Percentiles rank a stretch among this genome's conserved stretches.
Evolutionary conservation across 148 eudicot genomes (phyloP).

Genomic region (Pouteria glomerata): DNA sequence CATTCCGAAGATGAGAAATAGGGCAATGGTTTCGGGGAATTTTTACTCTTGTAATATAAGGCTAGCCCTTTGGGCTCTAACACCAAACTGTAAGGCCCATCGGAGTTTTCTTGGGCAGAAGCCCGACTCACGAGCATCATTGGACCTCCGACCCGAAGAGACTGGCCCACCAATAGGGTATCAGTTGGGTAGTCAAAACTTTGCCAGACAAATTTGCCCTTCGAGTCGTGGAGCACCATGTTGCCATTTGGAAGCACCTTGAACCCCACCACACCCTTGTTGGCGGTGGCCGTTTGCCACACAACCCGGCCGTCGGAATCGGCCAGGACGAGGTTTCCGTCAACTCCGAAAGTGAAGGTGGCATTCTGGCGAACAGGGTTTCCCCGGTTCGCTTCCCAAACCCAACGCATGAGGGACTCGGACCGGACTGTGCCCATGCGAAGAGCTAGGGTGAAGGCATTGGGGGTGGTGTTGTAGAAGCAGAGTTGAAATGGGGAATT

Average conservation of each 20-base stretch:
- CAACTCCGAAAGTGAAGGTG: conserved; percentile 18
- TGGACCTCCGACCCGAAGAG: conserved; percentile 3
- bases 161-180: conserved; percentile 28
- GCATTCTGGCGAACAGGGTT: conserved; percentile 32
- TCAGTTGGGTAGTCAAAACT: conserved; percentile 29
- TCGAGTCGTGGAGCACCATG: conserved; percentile 26
- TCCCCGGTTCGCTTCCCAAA: conserved; percentile 37
- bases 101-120: conserved; percentile 4
- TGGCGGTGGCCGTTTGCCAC: conserved; percentile 33
- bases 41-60: conserved; percentile 15
- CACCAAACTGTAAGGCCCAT: conserved; percentile 28
- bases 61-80: conserved; percentile 20
- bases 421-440: conserved; percentile 25
- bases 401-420: conserved; percentile 27
- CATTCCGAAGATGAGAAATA: conserved; percentile 11
- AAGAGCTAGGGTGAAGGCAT: conserved; percentile 22
- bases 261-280: conserved; percentile 28
- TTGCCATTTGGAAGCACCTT: conserved; percentile 30
- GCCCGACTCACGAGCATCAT: conserved; percentile 29
- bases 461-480: conserved; percentile 32
- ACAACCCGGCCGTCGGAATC: conserved; percentile 24
- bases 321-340: conserved; percentile 31
- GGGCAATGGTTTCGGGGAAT: conserved; percentile 10
- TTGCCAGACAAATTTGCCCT: conserved; percentile 25
- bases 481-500: conserved; percentile 29